Evolutionary conservation across 768 basidiomycete genomes (phyloP), one percentile per base, ranked within the genome.

Genomic region (Hemileccinum rubropunctum): DNA sequence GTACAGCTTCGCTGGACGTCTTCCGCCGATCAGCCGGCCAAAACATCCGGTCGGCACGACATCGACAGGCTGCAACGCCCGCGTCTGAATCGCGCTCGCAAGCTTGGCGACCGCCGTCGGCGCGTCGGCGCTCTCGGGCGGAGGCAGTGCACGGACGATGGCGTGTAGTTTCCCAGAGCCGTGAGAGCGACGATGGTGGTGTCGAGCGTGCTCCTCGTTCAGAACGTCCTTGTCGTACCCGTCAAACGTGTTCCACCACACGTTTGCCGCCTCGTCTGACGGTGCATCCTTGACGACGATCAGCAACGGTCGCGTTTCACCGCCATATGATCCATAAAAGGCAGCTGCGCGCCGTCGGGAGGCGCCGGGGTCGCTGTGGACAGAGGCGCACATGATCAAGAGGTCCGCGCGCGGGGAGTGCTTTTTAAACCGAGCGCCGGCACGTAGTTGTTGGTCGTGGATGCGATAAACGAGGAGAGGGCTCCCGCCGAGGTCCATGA

Each of bases 371-470:
- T 56, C 46, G 23, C 26, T 28, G 17, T 45, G 45, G 15, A 51
- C 9, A 9, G 59, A 62, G 2, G 52, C 37, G 13, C 65, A 64
- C 26, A 62, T 46, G 43, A 67, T 53, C 47, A 65, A 42, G 17
- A 65, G 62, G 42, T 65, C 64, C 3, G 65, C 57, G 26, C 65
- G 64, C n/a, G 43, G 26, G 3, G 53, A 23, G 3, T 53, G 59
- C n/a, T 62, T 65, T 48, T 53, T 67, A 54, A 66, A 67, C 6
- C 54, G 57, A 2, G 40, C 2, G 1, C 64, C 64, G 2, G 65
- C 43, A 6, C 42, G 54, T 2, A 66, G 11, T 9, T 65, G 62
- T n/a, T 32, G 47, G 35, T 62, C 62, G 44, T 35, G 52, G 21
- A 67, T 55, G 13, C 20, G 59, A 30, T 62, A 53, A 12, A 62